These are phyloP conservation scores for Kandelia obovata DNA, from an alignment of 345 rosid genomes.

Conservation along the genomic window DNA sequence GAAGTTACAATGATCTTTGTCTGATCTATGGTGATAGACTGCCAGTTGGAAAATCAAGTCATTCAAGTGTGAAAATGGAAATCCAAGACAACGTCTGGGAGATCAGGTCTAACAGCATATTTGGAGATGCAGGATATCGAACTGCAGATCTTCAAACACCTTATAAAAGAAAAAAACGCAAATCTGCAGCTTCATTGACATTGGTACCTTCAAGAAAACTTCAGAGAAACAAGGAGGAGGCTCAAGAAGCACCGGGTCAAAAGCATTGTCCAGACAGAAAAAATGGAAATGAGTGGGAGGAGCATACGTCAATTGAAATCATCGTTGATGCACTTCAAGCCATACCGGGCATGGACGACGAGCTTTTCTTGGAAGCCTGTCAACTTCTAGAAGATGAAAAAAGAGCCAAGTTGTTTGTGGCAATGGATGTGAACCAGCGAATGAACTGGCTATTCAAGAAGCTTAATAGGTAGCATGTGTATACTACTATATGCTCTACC, in stretches of 20 bases:
- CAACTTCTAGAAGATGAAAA: slow-evolving; percentile 43
- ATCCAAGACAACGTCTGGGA: slow-evolving; percentile 9
- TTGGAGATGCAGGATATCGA: slow-evolving; percentile 20
- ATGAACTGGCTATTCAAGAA: slow-evolving; percentile 34
- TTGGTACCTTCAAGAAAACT: slow-evolving; percentile 23
- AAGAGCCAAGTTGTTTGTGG: slow-evolving; percentile 35
- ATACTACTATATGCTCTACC: not conserved
- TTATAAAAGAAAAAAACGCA: slow-evolving; percentile 26
- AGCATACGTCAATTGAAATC: slow-evolving; percentile 32
- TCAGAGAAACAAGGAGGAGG: slow-evolving; percentile 20
- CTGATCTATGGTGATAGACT: slow-evolving; percentile 15
- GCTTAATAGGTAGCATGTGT: slow-evolving; percentile 6
- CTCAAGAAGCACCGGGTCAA: slow-evolving; percentile 10
- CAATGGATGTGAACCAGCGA: slow-evolving; percentile 38
- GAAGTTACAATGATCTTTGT: slow-evolving; percentile 23
- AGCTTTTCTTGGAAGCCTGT: slow-evolving; percentile 47
- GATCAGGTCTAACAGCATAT: slow-evolving; percentile 19
- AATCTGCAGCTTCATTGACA: slow-evolving; percentile 19
- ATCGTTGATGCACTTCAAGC: slow-evolving; percentile 48
- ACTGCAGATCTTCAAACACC: slow-evolving; percentile 26
- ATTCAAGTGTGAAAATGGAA: slow-evolving; percentile 15
- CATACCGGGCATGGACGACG: slow-evolving; percentile 45
- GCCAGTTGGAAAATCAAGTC: slow-evolving; percentile 17
- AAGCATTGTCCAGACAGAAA: slow-evolving; percentile 4
- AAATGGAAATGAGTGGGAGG: slow-evolving; percentile 3